Base-by-base conservation (phyloP, 306 rosid species). In the Begonia peltatifolia region DNA sequence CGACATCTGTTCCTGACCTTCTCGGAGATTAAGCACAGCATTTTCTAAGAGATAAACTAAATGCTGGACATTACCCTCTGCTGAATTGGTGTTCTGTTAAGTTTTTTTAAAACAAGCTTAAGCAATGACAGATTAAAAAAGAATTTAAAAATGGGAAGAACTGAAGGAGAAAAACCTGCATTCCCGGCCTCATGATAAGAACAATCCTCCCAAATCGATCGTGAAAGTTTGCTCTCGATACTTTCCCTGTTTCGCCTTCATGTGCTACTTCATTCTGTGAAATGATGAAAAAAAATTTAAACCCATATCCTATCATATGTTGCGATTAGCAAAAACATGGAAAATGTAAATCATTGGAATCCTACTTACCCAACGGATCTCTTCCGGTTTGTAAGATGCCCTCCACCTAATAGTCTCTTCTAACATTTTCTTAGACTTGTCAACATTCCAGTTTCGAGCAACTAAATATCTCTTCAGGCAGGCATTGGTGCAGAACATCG, bases 101-200 rank as follows among this genome's bases (percentile, higher is more conserved):
- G 38, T 20, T 20, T 30, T 30, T 30, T 30, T 30, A 2, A 30
- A 6, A 30, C 38, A 30, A 30, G 38, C 38, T 30, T 6, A 30
- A 30, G 38, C 38, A 30, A 30, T 30, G 38, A 30, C 6, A 30
- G 38, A 3, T 30, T 30, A 5, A 30, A 30, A 20, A 20, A 11
- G 16, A 15, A 10, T 9, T 8, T 52, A 10, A 12, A 30, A 53
- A 22, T 0, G 8, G 18, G 16, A 23, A 13, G 16, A n/a, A 1
- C 10, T 2, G 10, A 3, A 2, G 25, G 30, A 16, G 15, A 50
- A 14, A 41, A 38, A 78, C 84, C 84, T 79, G 85, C 81, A 64
- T 72, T 56, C 87, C 97, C 17, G 95, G 97, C 72, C 92, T 83
- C 95, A 90, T 49, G 55, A 90, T 80, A 67, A 90, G 95, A 68